phyloP scores from a whole-genome alignment of 768 basidiomycete genomes.

The Phylloporus rhodoxanthus region DNA sequence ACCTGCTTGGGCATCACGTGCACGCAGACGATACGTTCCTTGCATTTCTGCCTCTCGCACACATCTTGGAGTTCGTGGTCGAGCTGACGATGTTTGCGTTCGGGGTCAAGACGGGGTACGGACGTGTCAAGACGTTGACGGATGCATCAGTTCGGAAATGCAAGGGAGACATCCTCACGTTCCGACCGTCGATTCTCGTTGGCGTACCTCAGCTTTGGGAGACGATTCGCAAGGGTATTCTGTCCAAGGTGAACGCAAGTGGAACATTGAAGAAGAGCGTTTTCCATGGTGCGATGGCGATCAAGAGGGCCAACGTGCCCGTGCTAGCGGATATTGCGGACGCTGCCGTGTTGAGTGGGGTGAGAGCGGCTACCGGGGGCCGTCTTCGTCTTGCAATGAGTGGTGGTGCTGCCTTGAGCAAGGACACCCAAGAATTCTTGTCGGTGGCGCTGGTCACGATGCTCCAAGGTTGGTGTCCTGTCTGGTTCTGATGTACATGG shows the following conservation, averaged over 20 bases:
- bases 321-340: slow-evolving; percentile 66
- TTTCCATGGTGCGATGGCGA: slow-evolving; percentile 72
- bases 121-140: slow-evolving; percentile 92
- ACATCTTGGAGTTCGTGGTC: slow-evolving; percentile 94
- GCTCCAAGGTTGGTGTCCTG: slow-evolving; percentile 63
- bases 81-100: slow-evolving; percentile 66
- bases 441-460: slow-evolving; percentile 71
- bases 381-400: slow-evolving; percentile 71
- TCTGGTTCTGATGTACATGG: background rate
- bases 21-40: slow-evolving; percentile 43
- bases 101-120: slow-evolving; percentile 83
- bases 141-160: slow-evolving; percentile 87
- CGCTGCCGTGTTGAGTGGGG: slow-evolving; percentile 63
- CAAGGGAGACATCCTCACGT: slow-evolving; percentile 79
- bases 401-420: slow-evolving; percentile 83
- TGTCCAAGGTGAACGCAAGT: slow-evolving; percentile 67
- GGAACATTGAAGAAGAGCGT: slow-evolving; percentile 64
- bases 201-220: slow-evolving; percentile 98
- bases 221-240: slow-evolving; percentile 90
- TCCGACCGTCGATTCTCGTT: slow-evolving; percentile 85
- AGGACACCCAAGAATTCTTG: slow-evolving; percentile 90
- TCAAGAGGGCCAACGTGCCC: slow-evolving; percentile 71
- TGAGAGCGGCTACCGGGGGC: slow-evolving; percentile 84
- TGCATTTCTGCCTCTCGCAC: slow-evolving; percentile 90
- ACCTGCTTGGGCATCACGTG: slow-evolving; percentile 56